Conservation (phyloP, 1,284 basidiomycete species). For the Macrocystidia cucumis region DNA sequence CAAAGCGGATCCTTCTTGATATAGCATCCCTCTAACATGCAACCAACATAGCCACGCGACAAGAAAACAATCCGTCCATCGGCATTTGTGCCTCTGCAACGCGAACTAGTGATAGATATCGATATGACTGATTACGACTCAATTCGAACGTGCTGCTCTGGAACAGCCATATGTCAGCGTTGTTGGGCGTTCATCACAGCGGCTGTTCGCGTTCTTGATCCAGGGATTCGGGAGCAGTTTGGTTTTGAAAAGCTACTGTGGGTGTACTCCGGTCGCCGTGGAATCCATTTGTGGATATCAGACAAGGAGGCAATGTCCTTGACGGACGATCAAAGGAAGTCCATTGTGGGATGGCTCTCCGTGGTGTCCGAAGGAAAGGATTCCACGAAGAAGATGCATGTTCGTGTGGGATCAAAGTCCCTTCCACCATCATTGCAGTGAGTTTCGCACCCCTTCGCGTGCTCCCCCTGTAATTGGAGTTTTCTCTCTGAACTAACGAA, state of each 20-base stretch:
- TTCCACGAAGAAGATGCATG: slow-evolving; percentile 80
- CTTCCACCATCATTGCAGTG: slow-evolving; percentile 71
- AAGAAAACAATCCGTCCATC: slow-evolving; percentile 78
- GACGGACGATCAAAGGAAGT: slow-evolving; percentile 86
- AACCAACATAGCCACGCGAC: slow-evolving; percentile 68
- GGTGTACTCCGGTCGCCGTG: slow-evolving; percentile 98
- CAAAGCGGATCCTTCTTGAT: background rate
- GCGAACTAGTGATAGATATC: slow-evolving; percentile 99
- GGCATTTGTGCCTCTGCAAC: slow-evolving; percentile 71
- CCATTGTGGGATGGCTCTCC: slow-evolving; percentile 84
- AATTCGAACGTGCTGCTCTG: slow-evolving; percentile 92
- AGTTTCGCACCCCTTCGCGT: slow-evolving; percentile 19
- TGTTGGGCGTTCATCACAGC: slow-evolving; percentile 96
- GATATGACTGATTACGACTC: slow-evolving; percentile 99
- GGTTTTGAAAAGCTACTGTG: slow-evolving; percentile 82
- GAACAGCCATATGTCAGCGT: slow-evolving; percentile 84
- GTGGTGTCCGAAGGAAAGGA: slow-evolving; percentile 83
- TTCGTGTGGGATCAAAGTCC: slow-evolving; percentile 40
- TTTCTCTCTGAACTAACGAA: slow-evolving; percentile 4
- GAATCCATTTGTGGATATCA: slow-evolving; percentile 98
- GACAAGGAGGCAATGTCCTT: slow-evolving; percentile 84
- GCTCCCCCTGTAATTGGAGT: slow-evolving; percentile 4
- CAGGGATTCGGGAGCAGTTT: slow-evolving; percentile 77
- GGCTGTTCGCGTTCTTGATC: slow-evolving; percentile 87
- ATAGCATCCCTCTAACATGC: slow-evolving; percentile 5